Evolutionary conservation across 805 yeast species (phyloP).

Genomic region (Starmerella kuoi): DNA sequence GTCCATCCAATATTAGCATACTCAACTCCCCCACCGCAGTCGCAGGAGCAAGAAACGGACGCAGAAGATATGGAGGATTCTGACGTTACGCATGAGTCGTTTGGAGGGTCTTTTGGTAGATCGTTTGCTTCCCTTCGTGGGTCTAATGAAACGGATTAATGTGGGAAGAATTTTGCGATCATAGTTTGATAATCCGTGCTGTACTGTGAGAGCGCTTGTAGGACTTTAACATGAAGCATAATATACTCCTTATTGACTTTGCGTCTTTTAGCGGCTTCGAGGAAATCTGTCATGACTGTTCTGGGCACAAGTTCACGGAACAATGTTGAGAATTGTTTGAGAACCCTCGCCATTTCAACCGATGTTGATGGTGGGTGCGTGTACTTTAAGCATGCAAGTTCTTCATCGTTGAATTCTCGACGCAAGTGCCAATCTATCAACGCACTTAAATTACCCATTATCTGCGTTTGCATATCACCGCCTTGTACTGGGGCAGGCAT

Average conservation of each 20-base stretch:
- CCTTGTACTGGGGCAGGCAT: slow-evolving; percentile 8
- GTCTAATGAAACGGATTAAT: no score
- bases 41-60: not conserved
- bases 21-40: no score
- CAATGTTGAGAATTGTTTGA: not conserved
- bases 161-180: not conserved
- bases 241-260: not conserved
- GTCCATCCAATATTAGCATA: no score
- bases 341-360: not conserved
- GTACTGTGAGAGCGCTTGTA: slow-evolving; percentile 2
- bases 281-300: not conserved
- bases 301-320: not conserved
- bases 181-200: slow-evolving; percentile 1
- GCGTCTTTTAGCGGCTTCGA: not conserved
- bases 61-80: slow-evolving; percentile 2
- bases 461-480: not conserved
- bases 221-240: slow-evolving; percentile 1
- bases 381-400: slow-evolving; percentile 4
- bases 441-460: slow-evolving; percentile 1
- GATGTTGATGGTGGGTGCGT: slow-evolving; percentile 2
- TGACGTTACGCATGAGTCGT: slow-evolving; percentile 5
- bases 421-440: slow-evolving; percentile 15
- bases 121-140: no score
- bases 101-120: no score
- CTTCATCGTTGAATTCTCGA: slow-evolving; percentile 5